Evolutionary conservation across 257 asterid species (phyloP), one percentile per base, ranked within the genome.

Genomic region (Paulownia fortunei): DNA sequence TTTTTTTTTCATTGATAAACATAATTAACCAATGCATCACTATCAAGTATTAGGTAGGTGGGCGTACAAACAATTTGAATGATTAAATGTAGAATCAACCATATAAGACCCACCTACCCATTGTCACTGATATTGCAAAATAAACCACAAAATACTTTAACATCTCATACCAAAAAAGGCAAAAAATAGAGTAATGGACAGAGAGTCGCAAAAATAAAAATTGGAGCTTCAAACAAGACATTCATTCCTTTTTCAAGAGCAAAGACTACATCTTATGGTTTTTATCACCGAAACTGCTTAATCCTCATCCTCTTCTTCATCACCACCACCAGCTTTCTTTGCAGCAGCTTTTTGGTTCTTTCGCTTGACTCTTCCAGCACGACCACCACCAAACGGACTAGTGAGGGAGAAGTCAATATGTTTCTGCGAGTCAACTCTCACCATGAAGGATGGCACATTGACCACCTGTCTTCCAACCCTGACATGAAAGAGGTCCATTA

Each of bases 391-490:
- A 19, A 83, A 83, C 11, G 84, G 87, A 68, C 84, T 83, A 7
- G 84, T 82, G 13, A 82, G 78, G 10, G 84, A 81, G 75, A 81
- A 81, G 51, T 81, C 84, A 7, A 81, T 75, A 39, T 81, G 84
- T 18, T 81, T 81, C 78, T 81, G 84, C 0, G 84, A 81, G 69
- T 81, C 84, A 2, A 82, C 80, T 67, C 80, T 67, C 80, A 82
- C 85, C 80, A 82, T 46, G 76, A 82, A 82, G 6, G 85, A 82
- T 19, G 85, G 73, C 59, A 82, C 85, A 60, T 82, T 82, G 5
- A 82, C 85, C 0, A 77, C 85, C 39, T 82, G 85, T 24, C 84
- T 82, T 60, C 86, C 86, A 49, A 82, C 86, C 86, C 86, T 82
- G 81, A 49, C 61, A 41, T 23, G 0, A 6, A 37, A 76, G 21